These are phyloP conservation scores for Scytalidium sp. DNA, from an alignment of 2,329 filamentous ascomycete species.

Conservation along the genomic window DNA sequence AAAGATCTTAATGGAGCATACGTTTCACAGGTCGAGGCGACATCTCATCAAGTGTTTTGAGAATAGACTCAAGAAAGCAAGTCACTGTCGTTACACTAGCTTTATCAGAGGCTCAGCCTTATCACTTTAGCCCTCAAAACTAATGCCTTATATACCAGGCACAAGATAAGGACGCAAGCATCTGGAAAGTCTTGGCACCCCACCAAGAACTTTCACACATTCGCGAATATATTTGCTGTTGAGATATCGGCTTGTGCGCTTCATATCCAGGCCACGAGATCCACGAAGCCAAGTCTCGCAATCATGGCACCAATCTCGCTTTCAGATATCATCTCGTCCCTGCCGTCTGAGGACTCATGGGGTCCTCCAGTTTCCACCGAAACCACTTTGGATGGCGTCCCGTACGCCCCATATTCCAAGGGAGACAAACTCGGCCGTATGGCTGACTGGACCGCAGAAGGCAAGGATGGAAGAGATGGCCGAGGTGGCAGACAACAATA, in stretches of 20 bases:
- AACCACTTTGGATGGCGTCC: constrained; percentile 89
- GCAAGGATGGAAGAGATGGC: constrained; percentile 74
- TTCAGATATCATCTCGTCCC: constrained; percentile 65
- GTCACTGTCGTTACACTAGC: no score
- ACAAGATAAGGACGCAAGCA: neutral
- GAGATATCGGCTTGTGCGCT: neutral
- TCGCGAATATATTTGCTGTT: constrained; percentile 6
- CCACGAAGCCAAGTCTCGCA: constrained; percentile 14
- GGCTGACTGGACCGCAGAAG: constrained; percentile 95
- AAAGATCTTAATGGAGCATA: no score
- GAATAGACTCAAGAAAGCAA: no score
- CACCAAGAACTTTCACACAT: constrained; percentile 8
- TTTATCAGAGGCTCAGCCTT: neutral
- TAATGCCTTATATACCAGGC: neutral
- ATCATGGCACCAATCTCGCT: constrained; percentile 53
- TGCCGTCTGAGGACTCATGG: constrained; percentile 79
- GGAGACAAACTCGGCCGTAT: constrained; percentile 98
- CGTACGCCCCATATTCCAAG: constrained; percentile 97
- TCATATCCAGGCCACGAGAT: neutral
- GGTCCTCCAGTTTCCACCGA: constrained; percentile 79
- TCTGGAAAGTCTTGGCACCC: constrained; percentile 6
- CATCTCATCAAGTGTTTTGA: no score
- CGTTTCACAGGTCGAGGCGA: no score
- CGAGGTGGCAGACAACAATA: constrained; percentile 82
- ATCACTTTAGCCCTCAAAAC: neutral